phyloP scores from a whole-genome alignment of 352 stramenopile genomes.

The Phytophthora pisi region DNA sequence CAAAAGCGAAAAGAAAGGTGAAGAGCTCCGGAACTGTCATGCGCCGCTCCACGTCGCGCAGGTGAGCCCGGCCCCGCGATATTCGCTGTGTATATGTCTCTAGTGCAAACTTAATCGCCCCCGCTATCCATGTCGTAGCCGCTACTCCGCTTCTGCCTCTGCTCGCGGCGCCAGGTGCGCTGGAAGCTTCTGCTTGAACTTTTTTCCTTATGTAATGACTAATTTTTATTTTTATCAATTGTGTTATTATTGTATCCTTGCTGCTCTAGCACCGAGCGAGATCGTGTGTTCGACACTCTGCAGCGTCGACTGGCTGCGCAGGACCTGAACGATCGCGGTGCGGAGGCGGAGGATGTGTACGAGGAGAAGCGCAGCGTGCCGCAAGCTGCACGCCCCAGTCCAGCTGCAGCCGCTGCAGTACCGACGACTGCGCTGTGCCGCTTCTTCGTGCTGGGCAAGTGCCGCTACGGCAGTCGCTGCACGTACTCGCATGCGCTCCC shows the following conservation, averaged over 20 bases:
- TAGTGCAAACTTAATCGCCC: background rate
- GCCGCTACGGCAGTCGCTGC: constrained; percentile 70
- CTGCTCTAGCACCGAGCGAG: constrained; percentile 8
- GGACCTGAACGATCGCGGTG: constrained; percentile 3
- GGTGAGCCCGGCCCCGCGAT: constrained; percentile 9
- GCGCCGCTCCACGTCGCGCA: constrained; percentile 26
- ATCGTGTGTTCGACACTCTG: constrained; percentile 17
- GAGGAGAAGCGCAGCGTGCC: constrained; percentile 25
- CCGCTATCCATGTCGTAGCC: constrained; percentile 6
- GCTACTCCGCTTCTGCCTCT: constrained; percentile 5
- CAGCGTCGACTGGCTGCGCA: constrained; percentile 19
- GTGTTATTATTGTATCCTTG: background rate
- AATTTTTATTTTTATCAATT: constrained; percentile 7
- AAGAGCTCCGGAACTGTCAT: constrained; percentile 28
- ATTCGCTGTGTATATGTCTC: background rate
- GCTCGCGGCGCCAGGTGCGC: constrained; percentile 24
- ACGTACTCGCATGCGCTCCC: constrained; percentile 74
- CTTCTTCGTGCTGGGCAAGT: constrained; percentile 84
- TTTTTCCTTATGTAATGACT: background rate
- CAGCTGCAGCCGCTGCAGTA: constrained; percentile 1
- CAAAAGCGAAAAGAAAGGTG: constrained; percentile 18
- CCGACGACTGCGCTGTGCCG: constrained; percentile 58
- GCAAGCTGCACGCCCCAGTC: background rate
- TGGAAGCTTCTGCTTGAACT: background rate
- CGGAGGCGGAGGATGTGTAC: constrained; percentile 9